Percentiles rank a stretch among this genome's conserved stretches.
phyloP scores from a whole-genome alignment of 1,284 basidiomycete species.

The Neolentinus lepideus region DNA sequence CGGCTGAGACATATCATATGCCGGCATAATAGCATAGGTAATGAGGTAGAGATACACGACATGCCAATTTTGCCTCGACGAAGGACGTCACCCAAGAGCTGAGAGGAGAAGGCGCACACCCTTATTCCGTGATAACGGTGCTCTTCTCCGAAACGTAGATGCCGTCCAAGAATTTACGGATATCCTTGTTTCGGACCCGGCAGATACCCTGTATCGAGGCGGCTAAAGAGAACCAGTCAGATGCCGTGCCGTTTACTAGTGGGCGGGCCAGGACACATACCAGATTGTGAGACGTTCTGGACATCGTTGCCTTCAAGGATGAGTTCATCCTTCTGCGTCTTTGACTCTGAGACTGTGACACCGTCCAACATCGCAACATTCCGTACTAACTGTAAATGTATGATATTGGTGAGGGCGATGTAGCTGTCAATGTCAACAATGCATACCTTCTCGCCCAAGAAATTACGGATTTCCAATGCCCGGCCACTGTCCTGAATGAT shows the following conservation, averaged over 20 bases:
- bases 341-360: conserved; percentile 85
- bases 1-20: not conserved
- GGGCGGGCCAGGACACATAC: conserved; percentile 28
- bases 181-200: conserved; percentile 97
- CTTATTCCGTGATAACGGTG: conserved; percentile 43
- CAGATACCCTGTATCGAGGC: conserved; percentile 94
- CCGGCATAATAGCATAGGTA: not conserved
- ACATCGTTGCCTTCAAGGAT: conserved; percentile 93
- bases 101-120: not conserved
- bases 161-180: conserved; percentile 90
- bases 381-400: conserved; percentile 66
- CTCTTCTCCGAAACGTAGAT: conserved; percentile 90
- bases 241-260: not conserved
- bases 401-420: conserved; percentile 1
- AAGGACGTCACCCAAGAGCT: not conserved
- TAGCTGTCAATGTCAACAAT: not conserved
- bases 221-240: conserved; percentile 36
- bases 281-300: conserved; percentile 92
- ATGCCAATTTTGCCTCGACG: conserved; percentile 1
- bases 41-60: not conserved
- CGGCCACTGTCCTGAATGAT: conserved; percentile 84
- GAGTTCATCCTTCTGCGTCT: conserved; percentile 94
- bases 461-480: conserved; percentile 95
- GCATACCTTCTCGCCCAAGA: conserved; percentile 88
- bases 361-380: conserved; percentile 91